Conservation (phyloP, 2,329 filamentous ascomycete species). For the Xenoacremonium recifei region DNA sequence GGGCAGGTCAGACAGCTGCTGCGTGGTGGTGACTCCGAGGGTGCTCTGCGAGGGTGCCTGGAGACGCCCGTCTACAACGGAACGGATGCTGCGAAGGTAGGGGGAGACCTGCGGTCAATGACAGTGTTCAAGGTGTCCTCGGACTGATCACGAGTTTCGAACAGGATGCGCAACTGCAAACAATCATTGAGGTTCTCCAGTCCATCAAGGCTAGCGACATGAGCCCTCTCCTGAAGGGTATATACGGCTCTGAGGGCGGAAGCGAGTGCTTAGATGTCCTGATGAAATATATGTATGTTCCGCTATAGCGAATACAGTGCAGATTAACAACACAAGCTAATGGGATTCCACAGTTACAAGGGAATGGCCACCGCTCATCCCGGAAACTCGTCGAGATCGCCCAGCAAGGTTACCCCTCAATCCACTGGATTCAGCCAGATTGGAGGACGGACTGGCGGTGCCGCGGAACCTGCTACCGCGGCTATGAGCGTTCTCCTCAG, state of each 20-base stretch:
- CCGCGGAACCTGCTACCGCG: slow-evolving; percentile 70
- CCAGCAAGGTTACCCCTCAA: slow-evolving; percentile 62
- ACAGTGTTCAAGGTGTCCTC: neutral
- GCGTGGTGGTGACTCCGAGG: slow-evolving; percentile 82
- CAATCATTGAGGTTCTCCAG: slow-evolving; percentile 89
- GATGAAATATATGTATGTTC: slow-evolving; percentile 92
- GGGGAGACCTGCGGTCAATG: slow-evolving; percentile 1
- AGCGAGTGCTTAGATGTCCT: slow-evolving; percentile 85
- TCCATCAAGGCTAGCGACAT: slow-evolving; percentile 96
- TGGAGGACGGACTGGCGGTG: slow-evolving; percentile 48
- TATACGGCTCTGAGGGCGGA: slow-evolving; percentile 77
- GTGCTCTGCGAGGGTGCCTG: slow-evolving; percentile 78
- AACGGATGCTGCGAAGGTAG: slow-evolving; percentile 56
- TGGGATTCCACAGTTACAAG: slow-evolving; percentile 67
- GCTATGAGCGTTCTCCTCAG: slow-evolving; percentile 96
- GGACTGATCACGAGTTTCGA: slow-evolving; percentile 2
- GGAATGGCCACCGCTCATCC: slow-evolving; percentile 66
- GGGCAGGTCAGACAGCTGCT: slow-evolving; percentile 85
- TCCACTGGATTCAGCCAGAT: slow-evolving; percentile 82
- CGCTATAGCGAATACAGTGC: too few species aligned
- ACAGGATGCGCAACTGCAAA: slow-evolving; percentile 82
- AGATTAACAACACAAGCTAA: too few species aligned
- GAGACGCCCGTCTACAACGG: slow-evolving; percentile 80
- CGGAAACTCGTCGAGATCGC: slow-evolving; percentile 43
- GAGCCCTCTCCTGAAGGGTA: slow-evolving; percentile 79